These are phyloP conservation scores for Micractinium sp. DNA, from an alignment of 139 green algal species.

Conservation along the genomic window DNA sequence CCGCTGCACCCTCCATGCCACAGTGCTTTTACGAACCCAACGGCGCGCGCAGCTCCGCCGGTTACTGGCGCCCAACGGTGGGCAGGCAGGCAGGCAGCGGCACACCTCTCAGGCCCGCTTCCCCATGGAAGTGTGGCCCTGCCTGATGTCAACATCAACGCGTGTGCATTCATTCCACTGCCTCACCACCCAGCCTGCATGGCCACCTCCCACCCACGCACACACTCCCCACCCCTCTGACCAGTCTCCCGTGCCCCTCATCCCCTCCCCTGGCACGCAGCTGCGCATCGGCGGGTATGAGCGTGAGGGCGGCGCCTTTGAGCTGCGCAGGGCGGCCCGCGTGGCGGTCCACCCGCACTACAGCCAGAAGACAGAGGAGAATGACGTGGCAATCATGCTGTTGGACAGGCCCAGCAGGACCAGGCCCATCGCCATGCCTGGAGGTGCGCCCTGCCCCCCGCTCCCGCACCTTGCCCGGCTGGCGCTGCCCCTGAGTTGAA, in stretches of 20 bases:
- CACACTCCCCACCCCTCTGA: too few relatives aligned
- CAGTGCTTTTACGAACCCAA: constrained; percentile 18
- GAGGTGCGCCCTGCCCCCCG: background rate
- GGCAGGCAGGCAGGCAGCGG: background rate
- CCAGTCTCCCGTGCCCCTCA: background rate
- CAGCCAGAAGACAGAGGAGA: background rate
- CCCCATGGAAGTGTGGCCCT: too few relatives aligned
- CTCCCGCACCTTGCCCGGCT: too few relatives aligned
- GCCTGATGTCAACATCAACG: background rate
- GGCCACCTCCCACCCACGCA: too few relatives aligned
- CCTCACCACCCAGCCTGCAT: too few relatives aligned
- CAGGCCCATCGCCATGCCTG: background rate
- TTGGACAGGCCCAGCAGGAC: background rate
- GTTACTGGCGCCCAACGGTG: background rate
- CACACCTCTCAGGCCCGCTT: too few relatives aligned
- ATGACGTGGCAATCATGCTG: constrained; percentile 9
- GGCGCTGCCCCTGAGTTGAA: background rate
- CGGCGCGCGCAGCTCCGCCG: background rate
- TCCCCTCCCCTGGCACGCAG: background rate
- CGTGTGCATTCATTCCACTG: too few relatives aligned
- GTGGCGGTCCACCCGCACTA: background rate
- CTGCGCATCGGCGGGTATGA: background rate
- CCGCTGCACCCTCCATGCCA: background rate
- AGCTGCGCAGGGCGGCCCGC: background rate
- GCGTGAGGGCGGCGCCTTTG: background rate